Percentiles rank a stretch among this genome's conserved stretches.
Conservation (phyloP, 2,329 filamentous ascomycete species). For the Colletotrichum sublineola region DNA sequence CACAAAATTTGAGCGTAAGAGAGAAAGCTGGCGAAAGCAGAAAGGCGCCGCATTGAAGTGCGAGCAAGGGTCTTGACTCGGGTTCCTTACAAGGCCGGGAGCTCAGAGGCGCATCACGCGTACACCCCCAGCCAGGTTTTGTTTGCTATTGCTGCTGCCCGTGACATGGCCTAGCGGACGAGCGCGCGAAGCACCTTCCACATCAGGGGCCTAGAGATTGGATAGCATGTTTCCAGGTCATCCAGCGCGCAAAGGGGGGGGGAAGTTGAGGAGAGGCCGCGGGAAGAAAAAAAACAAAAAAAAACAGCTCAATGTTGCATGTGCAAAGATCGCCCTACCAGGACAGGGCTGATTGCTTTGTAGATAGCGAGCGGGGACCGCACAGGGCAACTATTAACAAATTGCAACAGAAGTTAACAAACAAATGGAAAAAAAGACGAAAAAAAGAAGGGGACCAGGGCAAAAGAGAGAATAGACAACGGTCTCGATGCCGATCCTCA, state of each 20-base stretch:
- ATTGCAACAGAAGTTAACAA: not conserved
- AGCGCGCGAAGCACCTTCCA: conserved; percentile 27
- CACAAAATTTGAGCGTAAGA: not conserved
- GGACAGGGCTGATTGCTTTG: no score
- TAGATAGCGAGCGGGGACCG: conserved; percentile 5
- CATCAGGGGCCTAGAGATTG: conserved; percentile 1
- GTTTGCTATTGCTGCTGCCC: not conserved
- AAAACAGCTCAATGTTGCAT: no score
- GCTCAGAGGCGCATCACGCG: not conserved
- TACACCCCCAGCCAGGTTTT: not conserved
- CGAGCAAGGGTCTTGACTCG: conserved; percentile 39
- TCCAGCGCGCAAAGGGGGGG: not conserved
- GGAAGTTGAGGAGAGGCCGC: no score
- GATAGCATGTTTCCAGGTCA: not conserved
- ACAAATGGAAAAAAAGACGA: not conserved
- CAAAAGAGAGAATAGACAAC: conserved; percentile 19
- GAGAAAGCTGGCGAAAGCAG: not conserved
- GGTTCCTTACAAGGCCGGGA: conserved; percentile 1
- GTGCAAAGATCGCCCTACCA: no score
- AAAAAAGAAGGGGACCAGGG: not conserved
- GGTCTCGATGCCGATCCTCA: conserved; percentile 39
- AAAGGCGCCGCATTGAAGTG: conserved; percentile 10
- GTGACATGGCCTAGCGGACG: not conserved
- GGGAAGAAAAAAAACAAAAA: no score
- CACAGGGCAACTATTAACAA: not conserved